phyloP scores from a whole-genome alignment of 306 rosid species.

The Senna tora region DNA sequence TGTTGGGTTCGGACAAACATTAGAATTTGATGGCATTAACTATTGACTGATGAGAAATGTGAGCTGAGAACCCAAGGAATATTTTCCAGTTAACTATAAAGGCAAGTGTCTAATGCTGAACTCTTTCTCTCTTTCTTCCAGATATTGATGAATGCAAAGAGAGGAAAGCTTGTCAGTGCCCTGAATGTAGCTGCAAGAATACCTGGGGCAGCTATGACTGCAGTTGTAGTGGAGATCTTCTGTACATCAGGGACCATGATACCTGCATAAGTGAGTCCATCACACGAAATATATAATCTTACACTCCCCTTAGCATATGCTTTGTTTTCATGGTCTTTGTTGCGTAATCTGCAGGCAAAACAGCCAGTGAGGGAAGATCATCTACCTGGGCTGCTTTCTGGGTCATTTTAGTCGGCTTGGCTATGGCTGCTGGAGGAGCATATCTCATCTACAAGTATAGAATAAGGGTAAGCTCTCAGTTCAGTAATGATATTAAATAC shows the following conservation, averaged over 20 bases:
- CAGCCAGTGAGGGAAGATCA: conserved; percentile 66
- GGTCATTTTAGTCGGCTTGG: conserved; percentile 77
- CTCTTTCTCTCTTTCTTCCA: conserved; percentile 36
- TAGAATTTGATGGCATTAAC: conserved; percentile 4
- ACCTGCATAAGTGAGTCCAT: conserved; percentile 85
- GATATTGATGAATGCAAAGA: conserved; percentile 89
- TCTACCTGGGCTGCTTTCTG: conserved; percentile 86
- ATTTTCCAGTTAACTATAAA: not conserved
- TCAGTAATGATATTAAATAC: conserved; percentile 34
- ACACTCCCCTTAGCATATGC: conserved; percentile 16
- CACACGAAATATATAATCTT: conserved; percentile 18
- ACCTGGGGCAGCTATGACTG: conserved; percentile 94
- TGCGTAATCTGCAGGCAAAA: conserved; percentile 71
- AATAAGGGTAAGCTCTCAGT: conserved; percentile 69
- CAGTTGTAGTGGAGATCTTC: conserved; percentile 74
- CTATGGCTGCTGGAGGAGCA: conserved; percentile 83
- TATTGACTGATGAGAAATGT: not conserved
- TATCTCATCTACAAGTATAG: conserved; percentile 91
- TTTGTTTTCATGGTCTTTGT: conserved; percentile 21
- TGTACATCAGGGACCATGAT: conserved; percentile 86
- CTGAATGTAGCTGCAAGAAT: conserved; percentile 84
- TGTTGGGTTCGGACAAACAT: conserved; percentile 23
- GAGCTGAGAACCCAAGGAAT: not conserved
- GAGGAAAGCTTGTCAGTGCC: conserved; percentile 85
- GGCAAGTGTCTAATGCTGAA: conserved; percentile 25